phyloP scores from a whole-genome alignment of 2,329 filamentous ascomycete species.

The Pochonia chlamydosporia region DNA sequence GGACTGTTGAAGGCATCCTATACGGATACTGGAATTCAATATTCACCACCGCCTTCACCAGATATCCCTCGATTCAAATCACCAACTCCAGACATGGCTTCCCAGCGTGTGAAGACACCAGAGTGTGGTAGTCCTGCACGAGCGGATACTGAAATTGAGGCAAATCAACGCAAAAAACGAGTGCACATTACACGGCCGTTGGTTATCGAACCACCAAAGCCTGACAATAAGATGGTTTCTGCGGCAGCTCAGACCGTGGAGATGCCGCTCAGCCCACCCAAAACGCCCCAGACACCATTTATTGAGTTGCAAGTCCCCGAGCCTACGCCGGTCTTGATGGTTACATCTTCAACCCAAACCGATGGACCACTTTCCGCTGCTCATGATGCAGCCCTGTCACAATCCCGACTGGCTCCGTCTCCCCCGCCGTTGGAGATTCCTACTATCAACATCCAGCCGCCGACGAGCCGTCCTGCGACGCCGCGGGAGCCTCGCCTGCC shows the following conservation, averaged over 20 bases:
- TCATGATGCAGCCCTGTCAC: constrained; percentile 12
- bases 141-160: constrained; percentile 57
- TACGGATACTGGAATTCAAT: constrained; percentile 73
- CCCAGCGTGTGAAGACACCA: constrained; percentile 29
- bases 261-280: constrained; percentile 53
- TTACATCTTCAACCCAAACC: constrained; percentile 59
- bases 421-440: constrained; percentile 57
- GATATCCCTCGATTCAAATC: constrained; percentile 35
- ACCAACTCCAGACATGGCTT: constrained; percentile 32
- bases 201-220: constrained; percentile 38
- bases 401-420: constrained; percentile 20
- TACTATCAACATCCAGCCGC: constrained; percentile 86
- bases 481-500: constrained; percentile 70
- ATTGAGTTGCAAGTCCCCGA: constrained; percentile 35
- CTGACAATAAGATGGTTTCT: constrained; percentile 54
- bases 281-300: constrained; percentile 52
- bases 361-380: constrained; percentile 18
- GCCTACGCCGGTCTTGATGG: constrained; percentile 33
- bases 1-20: constrained; percentile 46
- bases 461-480: constrained; percentile 74
- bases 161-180: constrained; percentile 68
- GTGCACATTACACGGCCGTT: constrained; percentile 49
- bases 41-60: constrained; percentile 75
- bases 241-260: constrained; percentile 20
- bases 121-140: constrained; percentile 38